Evolutionary conservation across 2,329 filamentous ascomycete genomes (phyloP).

Genomic region (Aspergillus neoniger): DNA sequence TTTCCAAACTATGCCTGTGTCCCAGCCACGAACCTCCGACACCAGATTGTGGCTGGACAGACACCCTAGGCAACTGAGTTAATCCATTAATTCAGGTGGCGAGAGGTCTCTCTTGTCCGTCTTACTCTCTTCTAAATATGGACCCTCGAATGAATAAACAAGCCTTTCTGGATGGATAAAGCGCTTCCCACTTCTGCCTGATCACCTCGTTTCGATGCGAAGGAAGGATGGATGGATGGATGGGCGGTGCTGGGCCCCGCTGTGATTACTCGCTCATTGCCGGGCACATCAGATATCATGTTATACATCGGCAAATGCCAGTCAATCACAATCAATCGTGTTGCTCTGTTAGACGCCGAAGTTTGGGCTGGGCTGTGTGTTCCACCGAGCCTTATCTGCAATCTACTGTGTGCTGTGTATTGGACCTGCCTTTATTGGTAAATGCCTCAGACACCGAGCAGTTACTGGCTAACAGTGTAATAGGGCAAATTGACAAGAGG

Average conservation of each 20-base stretch:
- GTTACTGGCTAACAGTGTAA: not conserved
- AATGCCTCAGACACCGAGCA: not conserved
- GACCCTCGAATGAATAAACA: not conserved
- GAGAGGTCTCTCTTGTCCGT: not conserved
- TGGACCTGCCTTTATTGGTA: not conserved
- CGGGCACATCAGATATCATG: not conserved
- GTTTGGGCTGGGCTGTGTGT: not conserved
- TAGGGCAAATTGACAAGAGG: not conserved
- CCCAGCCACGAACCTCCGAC: not conserved
- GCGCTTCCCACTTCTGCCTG: constrained; percentile 1
- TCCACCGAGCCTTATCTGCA: not conserved
- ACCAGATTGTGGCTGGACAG: not conserved
- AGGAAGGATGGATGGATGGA: too few relatives aligned
- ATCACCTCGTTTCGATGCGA: not conserved
- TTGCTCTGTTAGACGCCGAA: not conserved
- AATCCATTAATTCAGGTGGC: not conserved
- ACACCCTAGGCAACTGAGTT: not conserved
- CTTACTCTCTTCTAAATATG: not conserved
- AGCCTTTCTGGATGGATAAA: constrained; percentile 4
- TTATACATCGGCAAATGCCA: not conserved
- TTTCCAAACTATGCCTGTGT: not conserved
- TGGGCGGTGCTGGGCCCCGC: not conserved
- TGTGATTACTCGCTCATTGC: not conserved
- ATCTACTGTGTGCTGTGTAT: not conserved
- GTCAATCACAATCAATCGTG: not conserved